Percentiles rank a stretch among this genome's conserved stretches.
phyloP scores from a whole-genome alignment of 2,329 filamentous ascomycete species.

The Colletotrichum horii region DNA sequence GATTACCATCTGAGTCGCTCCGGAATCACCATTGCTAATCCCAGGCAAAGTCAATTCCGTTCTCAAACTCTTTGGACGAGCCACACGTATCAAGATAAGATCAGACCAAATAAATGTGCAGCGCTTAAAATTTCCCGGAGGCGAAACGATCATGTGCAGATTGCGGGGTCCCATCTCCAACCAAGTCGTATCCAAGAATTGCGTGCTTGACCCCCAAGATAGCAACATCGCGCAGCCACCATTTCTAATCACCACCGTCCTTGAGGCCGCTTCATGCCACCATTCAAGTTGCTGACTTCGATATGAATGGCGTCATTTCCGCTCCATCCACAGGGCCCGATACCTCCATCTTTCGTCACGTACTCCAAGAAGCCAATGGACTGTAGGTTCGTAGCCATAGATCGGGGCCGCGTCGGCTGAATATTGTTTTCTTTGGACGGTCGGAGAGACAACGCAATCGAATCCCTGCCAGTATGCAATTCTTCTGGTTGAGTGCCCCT shows the following conservation, averaged over 20 bases:
- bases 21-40: not conserved
- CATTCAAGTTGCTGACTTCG: not conserved
- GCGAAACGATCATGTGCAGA: not conserved
- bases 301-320: slow-evolving; percentile 15
- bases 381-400: not conserved
- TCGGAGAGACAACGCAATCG: slow-evolving; percentile 45
- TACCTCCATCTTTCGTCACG: not conserved
- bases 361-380: not conserved
- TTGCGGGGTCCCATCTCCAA: slow-evolving; percentile 6
- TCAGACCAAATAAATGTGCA: not conserved
- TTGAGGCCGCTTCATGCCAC: not conserved
- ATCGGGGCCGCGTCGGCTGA: slow-evolving; percentile 8
- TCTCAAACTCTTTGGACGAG: not conserved
- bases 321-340: not conserved
- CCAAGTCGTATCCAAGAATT: slow-evolving; percentile 6
- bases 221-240: slow-evolving; percentile 13
- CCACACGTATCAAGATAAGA: not conserved
- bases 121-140: not conserved
- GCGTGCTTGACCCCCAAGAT: slow-evolving; percentile 15
- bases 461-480: slow-evolving; percentile 50
- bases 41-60: not conserved
- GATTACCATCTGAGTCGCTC: not conserved
- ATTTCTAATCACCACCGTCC: slow-evolving; percentile 8
- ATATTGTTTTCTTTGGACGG: not conserved
- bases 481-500: not conserved